These are phyloP conservation scores for Scenedesmus sp. DNA, from an alignment of 163 green algal species.

Conservation along the genomic window DNA sequence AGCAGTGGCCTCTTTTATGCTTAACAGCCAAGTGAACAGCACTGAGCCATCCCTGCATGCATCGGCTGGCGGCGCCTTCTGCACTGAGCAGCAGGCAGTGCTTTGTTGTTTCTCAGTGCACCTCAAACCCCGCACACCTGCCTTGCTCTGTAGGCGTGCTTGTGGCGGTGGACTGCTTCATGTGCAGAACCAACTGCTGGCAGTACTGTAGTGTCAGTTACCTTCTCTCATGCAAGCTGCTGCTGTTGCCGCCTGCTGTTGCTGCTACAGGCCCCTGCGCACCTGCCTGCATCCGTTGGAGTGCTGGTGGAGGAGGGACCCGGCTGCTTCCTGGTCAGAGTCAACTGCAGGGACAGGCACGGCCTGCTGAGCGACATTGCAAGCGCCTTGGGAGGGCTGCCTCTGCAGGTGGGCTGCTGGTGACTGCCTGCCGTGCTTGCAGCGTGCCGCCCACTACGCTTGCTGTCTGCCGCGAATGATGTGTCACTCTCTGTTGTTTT, in stretches of 20 bases:
- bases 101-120: too few relatives aligned
- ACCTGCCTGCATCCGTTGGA: constrained; percentile 43
- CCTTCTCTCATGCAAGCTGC: too few relatives aligned
- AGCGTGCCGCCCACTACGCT: too few relatives aligned
- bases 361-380: constrained; percentile 82
- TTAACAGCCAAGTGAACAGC: too few relatives aligned
- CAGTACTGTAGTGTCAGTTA: too few relatives aligned
- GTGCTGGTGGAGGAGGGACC: constrained; percentile 53
- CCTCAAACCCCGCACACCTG: constrained; percentile 17
- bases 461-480: too few relatives aligned
- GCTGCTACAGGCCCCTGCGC: constrained; percentile 14
- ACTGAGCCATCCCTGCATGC: background rate
- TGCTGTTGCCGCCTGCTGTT: background rate
- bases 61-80: too few relatives aligned
- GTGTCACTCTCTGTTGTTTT: too few relatives aligned
- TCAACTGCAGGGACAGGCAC: constrained; percentile 82
- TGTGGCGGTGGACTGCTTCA: constrained; percentile 47
- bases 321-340: constrained; percentile 59
- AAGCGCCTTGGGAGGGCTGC: constrained; percentile 13
- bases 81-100: too few relatives aligned
- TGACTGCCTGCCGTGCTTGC: background rate
- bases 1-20: too few relatives aligned
- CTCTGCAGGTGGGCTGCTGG: constrained; percentile 29
- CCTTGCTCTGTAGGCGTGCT: constrained; percentile 45
- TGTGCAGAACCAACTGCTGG: too few relatives aligned